Percentiles rank a stretch among this genome's conserved stretches.
Evolutionary conservation across 352 stramenopile genomes (phyloP).

Genomic region (Globisporangium megalacanthum): DNA sequence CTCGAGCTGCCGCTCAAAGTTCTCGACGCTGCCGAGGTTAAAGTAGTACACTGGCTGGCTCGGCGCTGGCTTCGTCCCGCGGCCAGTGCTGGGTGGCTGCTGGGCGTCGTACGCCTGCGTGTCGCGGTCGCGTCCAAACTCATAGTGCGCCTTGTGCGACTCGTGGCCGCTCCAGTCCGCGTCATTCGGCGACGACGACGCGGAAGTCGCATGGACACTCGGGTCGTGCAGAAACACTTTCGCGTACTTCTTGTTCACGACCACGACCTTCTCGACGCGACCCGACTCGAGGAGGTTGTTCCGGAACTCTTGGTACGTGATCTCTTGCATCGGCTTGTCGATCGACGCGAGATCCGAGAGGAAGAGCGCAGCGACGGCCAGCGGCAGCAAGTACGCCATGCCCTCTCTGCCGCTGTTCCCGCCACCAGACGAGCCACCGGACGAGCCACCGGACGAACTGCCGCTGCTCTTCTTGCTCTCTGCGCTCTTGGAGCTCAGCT

Average conservation of each 20-base stretch:
- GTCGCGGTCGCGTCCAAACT: constrained; percentile 19
- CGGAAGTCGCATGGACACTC: constrained; percentile 1
- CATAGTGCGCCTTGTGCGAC: constrained; percentile 26
- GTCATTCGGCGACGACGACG: constrained; percentile 9
- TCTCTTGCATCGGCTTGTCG: constrained; percentile 86
- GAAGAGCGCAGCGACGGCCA: constrained; percentile 67
- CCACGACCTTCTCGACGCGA: constrained; percentile 84
- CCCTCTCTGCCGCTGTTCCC: constrained; percentile 43
- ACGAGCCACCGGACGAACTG: constrained; percentile 14
- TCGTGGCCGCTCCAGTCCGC: constrained; percentile 17
- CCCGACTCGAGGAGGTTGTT: constrained; percentile 81
- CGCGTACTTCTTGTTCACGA: constrained; percentile 91
- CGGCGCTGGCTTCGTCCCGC: constrained; percentile 13
- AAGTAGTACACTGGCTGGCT: constrained; percentile 87
- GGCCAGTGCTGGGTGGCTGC: not conserved
- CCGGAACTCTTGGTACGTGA: constrained; percentile 91
- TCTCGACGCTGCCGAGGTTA: constrained; percentile 97
- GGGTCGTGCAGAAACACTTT: constrained; percentile 80
- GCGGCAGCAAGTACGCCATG: constrained; percentile 68
- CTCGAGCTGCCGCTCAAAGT: constrained; percentile 97
- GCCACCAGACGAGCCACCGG: constrained; percentile 18
- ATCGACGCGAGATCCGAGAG: constrained; percentile 65
- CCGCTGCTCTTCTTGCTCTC: constrained; percentile 30
- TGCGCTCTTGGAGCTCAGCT: constrained; percentile 57
- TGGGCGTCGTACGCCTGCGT: constrained; percentile 16